These are phyloP conservation scores for Stemphylium vesicarium DNA, from an alignment of 2,329 filamentous ascomycete genomes.

Conservation along the genomic window DNA sequence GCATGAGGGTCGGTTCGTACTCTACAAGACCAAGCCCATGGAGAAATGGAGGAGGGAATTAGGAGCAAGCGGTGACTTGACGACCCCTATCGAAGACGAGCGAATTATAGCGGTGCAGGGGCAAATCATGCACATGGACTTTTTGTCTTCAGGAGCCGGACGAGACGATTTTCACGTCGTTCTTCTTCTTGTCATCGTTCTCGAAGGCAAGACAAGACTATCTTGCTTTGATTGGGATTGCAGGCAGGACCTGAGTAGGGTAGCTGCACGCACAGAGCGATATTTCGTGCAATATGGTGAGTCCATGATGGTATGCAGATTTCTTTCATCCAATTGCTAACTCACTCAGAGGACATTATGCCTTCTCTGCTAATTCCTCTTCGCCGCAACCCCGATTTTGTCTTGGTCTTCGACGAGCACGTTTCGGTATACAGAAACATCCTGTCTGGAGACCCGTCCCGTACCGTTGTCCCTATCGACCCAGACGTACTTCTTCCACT, in stretches of 20 bases:
- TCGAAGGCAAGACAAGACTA: slow-evolving; percentile 54
- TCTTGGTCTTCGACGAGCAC: slow-evolving; percentile 48
- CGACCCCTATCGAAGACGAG: slow-evolving; percentile 65
- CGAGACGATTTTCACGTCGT: slow-evolving; percentile 72
- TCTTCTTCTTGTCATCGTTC: slow-evolving; percentile 68
- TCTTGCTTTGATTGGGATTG: slow-evolving; percentile 60
- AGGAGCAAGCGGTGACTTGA: slow-evolving; percentile 49
- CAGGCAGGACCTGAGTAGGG: slow-evolving; percentile 50
- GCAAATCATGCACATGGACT: slow-evolving; percentile 88
- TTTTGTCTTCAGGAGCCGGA: slow-evolving; percentile 75
- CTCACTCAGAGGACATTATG: slow-evolving; percentile 40
- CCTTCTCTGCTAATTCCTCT: slow-evolving; percentile 52
- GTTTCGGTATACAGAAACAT: slow-evolving; percentile 50
- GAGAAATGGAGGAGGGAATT: slow-evolving; percentile 57
- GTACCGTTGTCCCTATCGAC: slow-evolving; percentile 21
- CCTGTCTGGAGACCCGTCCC: slow-evolving; percentile 47
- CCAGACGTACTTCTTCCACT: slow-evolving; percentile 53
- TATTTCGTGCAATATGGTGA: slow-evolving; percentile 36
- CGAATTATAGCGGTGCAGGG: slow-evolving; percentile 56
- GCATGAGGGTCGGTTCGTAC: slow-evolving; percentile 70
- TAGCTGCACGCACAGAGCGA: slow-evolving; percentile 32
- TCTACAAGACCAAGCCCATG: slow-evolving; percentile 72
- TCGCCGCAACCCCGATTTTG: slow-evolving; percentile 48
- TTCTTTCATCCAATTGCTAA: slow-evolving; percentile 11
- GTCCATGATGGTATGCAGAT: slow-evolving; percentile 3